Evolutionary conservation across 2,329 filamentous ascomycete species (phyloP).

Genomic region (Aureobasidium sp.): DNA sequence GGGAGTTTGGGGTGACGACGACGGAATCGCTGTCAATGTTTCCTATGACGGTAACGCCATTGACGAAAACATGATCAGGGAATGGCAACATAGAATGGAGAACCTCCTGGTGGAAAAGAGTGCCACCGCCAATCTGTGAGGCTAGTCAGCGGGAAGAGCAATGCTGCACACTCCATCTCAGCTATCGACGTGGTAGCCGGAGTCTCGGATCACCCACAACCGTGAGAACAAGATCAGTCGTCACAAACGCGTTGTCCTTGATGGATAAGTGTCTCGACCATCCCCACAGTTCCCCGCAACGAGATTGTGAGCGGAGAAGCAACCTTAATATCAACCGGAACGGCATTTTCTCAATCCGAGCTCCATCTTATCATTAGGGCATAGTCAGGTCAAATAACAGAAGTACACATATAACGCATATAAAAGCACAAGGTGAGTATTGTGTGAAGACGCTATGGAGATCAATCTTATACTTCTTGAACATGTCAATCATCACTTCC

Average conservation of each 20-base stretch:
- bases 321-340: not conserved
- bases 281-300: not conserved
- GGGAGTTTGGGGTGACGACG: constrained; percentile 29
- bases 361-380: not conserved
- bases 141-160: not conserved
- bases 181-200: not conserved
- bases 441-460: not conserved
- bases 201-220: not conserved
- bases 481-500: not conserved
- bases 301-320: not conserved
- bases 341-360: not conserved
- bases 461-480: not conserved
- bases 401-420: not conserved
- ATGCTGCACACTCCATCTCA: not conserved
- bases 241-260: not conserved
- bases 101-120: not conserved
- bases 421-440: not conserved
- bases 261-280: not conserved
- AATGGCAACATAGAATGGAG: constrained; percentile 19
- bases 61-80: constrained; percentile 20
- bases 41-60: constrained; percentile 30
- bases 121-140: not conserved
- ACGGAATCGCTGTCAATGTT: constrained; percentile 31
- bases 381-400: too few species aligned
- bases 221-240: not conserved